Evolutionary conservation across 1,284 basidiomycete species (phyloP).

Genomic region (Phenoliferia sp.): DNA sequence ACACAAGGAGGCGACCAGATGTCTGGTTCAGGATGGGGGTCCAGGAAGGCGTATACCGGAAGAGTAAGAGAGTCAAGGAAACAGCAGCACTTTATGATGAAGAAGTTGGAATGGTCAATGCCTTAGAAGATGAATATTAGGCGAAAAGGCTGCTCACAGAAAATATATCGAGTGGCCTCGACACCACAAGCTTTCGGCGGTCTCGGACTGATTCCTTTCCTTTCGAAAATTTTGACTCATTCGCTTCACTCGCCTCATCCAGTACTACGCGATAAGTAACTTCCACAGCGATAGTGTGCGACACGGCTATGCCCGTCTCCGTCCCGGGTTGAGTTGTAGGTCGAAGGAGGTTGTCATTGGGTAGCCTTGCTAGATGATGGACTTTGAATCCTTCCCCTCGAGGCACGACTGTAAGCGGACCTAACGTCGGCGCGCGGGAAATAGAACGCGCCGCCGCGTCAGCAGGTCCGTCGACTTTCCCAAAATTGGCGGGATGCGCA

Average conservation of each 20-base stretch:
- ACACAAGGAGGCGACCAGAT: constrained; percentile 23
- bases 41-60: constrained; percentile 26
- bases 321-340: constrained; percentile 26
- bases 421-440: constrained; percentile 3
- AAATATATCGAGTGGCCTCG: constrained; percentile 26
- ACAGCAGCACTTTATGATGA: constrained; percentile 23
- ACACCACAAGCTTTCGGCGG: constrained; percentile 26
- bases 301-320: constrained; percentile 16
- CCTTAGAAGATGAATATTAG: no score
- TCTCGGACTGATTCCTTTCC: constrained; percentile 15
- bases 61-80: constrained; percentile 31
- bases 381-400: constrained; percentile 24
- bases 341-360: constrained; percentile 27
- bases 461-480: constrained; percentile 15
- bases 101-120: neutral
- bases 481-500: constrained; percentile 22
- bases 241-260: constrained; percentile 13
- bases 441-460: neutral
- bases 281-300: constrained; percentile 24
- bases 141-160: constrained; percentile 7
- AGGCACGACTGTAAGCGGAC: constrained; percentile 19
- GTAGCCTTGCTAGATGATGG: constrained; percentile 24
- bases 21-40: constrained; percentile 23
- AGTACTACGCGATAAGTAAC: constrained; percentile 22
- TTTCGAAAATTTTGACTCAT: constrained; percentile 15